A percentile compares a stretch with the other conserved stretches of the same genome.
Conservation (phyloP, 805 yeast genomes). For the Candida khao-thaluensis region DNA sequence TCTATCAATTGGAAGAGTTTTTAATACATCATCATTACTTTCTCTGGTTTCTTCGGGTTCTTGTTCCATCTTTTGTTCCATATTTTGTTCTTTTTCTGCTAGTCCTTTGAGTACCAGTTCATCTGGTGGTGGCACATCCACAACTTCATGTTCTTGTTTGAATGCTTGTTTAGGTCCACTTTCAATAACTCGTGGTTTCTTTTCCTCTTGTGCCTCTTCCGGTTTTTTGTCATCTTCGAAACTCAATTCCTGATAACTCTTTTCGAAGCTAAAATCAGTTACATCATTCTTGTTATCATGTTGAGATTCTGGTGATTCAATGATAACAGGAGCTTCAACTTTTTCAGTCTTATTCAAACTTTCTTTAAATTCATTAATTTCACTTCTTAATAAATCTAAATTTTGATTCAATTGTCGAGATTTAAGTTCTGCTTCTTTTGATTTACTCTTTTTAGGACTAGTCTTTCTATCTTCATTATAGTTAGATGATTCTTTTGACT, state of each 20-base stretch:
- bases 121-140: neutral
- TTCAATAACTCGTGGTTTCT: neutral
- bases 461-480: constrained; percentile 5
- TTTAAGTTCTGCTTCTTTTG: constrained; percentile 20
- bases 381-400: constrained; percentile 39
- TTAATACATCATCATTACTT: constrained; percentile 3
- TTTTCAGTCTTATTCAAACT: constrained; percentile 32
- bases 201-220: neutral
- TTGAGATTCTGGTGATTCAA: constrained; percentile 16
- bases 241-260: constrained; percentile 38
- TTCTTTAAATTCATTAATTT: constrained; percentile 45
- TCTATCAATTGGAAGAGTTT: constrained; percentile 11
- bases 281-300: constrained; percentile 5
- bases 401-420: constrained; percentile 40
- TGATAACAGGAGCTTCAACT: constrained; percentile 10
- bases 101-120: too few relatives aligned
- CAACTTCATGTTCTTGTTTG: neutral
- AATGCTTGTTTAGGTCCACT: neutral
- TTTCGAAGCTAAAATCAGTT: constrained; percentile 40
- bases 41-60: constrained; percentile 9
- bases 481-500: too few relatives aligned
- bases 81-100: neutral
- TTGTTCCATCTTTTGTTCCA: constrained; percentile 1
- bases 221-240: constrained; percentile 32
- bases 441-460: constrained; percentile 5